phyloP scores from a whole-genome alignment of 129 eudicot genomes.

The Arctium lappa region DNA sequence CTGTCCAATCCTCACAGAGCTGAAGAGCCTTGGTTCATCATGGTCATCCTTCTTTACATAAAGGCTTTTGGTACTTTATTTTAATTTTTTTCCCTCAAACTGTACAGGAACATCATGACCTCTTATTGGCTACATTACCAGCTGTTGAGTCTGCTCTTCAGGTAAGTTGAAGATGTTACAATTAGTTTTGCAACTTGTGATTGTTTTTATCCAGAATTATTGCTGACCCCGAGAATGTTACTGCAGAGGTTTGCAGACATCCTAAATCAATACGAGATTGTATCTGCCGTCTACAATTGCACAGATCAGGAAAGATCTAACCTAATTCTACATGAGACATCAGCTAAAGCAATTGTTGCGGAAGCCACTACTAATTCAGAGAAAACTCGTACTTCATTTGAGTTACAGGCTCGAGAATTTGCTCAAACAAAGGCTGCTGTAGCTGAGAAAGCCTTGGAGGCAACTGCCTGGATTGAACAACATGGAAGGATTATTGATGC shows the following conservation, averaged over 20 bases:
- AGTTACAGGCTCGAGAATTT: constrained; percentile 71
- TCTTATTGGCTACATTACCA: constrained; percentile 73
- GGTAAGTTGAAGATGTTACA: constrained; percentile 48
- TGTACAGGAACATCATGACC: constrained; percentile 95
- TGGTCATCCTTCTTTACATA: not conserved
- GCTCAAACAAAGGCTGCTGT: constrained; percentile 69
- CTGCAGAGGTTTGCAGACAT: constrained; percentile 71
- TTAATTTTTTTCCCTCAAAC: not conserved
- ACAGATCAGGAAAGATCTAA: constrained; percentile 86
- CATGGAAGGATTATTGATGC: constrained; percentile 87
- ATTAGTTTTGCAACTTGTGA: constrained; percentile 3
- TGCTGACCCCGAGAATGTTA: constrained; percentile 14
- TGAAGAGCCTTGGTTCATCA: not conserved
- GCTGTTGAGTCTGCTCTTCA: constrained; percentile 88
- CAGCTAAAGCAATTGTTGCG: constrained; percentile 73
- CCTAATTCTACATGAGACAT: constrained; percentile 68
- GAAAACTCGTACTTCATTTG: constrained; percentile 56
- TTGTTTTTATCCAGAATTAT: constrained; percentile 9
- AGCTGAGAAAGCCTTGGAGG: constrained; percentile 79
- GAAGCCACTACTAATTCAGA: constrained; percentile 77
- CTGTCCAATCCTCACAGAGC: not conserved
- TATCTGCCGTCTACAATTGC: constrained; percentile 51
- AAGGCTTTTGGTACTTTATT: not conserved
- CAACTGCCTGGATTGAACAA: constrained; percentile 85
- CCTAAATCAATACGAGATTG: constrained; percentile 72